Percentiles rank a stretch among this genome's conserved stretches.
phyloP scores from a whole-genome alignment of 1,284 basidiomycete species.

The Grifola frondosa region DNA sequence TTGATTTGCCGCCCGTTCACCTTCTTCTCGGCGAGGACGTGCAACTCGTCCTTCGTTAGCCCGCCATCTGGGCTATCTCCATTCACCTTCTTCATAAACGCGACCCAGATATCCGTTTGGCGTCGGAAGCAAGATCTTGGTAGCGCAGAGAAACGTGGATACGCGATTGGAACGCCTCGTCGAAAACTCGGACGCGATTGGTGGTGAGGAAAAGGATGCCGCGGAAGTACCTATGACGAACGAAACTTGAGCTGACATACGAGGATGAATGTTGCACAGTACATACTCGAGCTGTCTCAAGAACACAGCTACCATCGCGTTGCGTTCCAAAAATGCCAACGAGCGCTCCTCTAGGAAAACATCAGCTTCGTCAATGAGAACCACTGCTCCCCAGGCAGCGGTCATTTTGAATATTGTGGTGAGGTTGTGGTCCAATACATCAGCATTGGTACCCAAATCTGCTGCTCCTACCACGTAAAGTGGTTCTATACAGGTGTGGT shows the following conservation, averaged over 20 bases:
- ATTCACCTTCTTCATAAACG: constrained; percentile 53
- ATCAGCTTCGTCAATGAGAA: constrained; percentile 57
- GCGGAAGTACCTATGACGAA: constrained; percentile 53
- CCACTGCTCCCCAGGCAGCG: constrained; percentile 62
- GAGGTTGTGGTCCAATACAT: constrained; percentile 28
- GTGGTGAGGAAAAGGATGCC: constrained; percentile 69
- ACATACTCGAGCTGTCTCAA: constrained; percentile 31
- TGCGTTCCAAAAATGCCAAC: constrained; percentile 56
- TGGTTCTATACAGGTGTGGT: constrained; percentile 21
- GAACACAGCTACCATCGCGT: constrained; percentile 63
- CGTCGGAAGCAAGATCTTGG: constrained; percentile 49
- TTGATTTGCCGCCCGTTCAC: constrained; percentile 67
- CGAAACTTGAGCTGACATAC: background rate
- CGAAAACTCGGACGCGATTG: constrained; percentile 64
- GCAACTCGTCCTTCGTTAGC: constrained; percentile 44
- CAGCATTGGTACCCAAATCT: constrained; percentile 55
- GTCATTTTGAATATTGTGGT: constrained; percentile 42
- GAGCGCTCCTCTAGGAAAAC: constrained; percentile 65
- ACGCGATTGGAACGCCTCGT: constrained; percentile 67
- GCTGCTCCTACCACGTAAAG: constrained; percentile 66
- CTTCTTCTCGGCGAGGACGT: constrained; percentile 46
- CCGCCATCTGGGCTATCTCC: constrained; percentile 30
- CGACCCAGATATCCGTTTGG: constrained; percentile 56
- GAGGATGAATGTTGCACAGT: background rate
- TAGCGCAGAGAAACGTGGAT: constrained; percentile 66